A percentile compares a stretch with the other conserved stretches of the same genome.
Evolutionary conservation across 108 stramenopile genomes (phyloP).

Genomic region (Cylindrotheca fusiformis): DNA sequence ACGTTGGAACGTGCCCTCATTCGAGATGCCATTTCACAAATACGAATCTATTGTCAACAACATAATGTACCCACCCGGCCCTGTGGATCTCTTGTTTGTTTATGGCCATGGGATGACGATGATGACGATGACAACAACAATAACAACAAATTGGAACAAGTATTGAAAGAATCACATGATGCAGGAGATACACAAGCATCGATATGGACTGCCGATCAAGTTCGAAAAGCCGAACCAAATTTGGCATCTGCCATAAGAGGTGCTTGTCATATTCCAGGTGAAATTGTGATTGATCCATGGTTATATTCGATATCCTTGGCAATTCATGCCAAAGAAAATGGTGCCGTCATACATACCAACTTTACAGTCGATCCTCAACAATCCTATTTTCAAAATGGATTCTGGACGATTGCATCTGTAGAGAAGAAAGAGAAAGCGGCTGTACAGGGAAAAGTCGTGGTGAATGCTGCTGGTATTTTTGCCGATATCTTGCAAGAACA

Average conservation of each 20-base stretch:
- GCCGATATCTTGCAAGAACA: slow-evolving; percentile 44
- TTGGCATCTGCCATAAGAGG: slow-evolving; percentile 39
- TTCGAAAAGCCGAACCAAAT: slow-evolving; percentile 51
- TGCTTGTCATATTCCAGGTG: slow-evolving; percentile 75
- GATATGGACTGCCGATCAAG: slow-evolving; percentile 29
- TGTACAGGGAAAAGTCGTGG: slow-evolving; percentile 32
- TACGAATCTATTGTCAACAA: slow-evolving; percentile 48
- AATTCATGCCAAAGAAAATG: slow-evolving; percentile 65
- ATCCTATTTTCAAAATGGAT: slow-evolving; percentile 29
- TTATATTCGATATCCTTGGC: slow-evolving; percentile 69
- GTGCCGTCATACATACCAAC: slow-evolving; percentile 37
- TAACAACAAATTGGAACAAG: slow-evolving; percentile 23
- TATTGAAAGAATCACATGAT: slow-evolving; percentile 59
- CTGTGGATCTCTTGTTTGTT: slow-evolving; percentile 71
- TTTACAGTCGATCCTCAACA: slow-evolving; percentile 32
- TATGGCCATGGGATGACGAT: slow-evolving; percentile 59
- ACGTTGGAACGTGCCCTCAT: slow-evolving; percentile 73
- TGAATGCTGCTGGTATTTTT: slow-evolving; percentile 63
- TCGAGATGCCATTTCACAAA: slow-evolving; percentile 58
- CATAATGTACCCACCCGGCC: slow-evolving; percentile 59
- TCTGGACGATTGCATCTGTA: slow-evolving; percentile 32
- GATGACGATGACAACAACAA: slow-evolving; percentile 17
- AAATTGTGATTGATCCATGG: slow-evolving; percentile 87
- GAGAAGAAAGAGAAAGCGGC: neutral
- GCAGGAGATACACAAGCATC: slow-evolving; percentile 76